Evolutionary conservation across 2,329 filamentous ascomycete species (phyloP), one percentile per base, ranked within the genome.

Genomic region (Balansia obtecta): DNA sequence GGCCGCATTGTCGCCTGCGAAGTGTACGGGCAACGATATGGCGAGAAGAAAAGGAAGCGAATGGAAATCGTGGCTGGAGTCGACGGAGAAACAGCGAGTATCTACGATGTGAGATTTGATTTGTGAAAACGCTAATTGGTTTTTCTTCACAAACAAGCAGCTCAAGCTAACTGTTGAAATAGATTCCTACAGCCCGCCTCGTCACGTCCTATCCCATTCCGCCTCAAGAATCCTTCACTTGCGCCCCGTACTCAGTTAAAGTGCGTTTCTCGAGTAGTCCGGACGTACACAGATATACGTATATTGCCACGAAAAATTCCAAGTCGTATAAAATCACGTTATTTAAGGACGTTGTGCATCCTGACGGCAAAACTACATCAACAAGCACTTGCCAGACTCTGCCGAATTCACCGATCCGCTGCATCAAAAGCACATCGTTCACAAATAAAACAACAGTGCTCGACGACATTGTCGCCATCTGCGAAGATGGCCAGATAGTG

Each of bases 151-250:
- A 20, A 32, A 4, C 4, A 20, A 32, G 32, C 15, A 13, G 2
- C 33, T 33, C 41, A 20, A 48, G 16, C 18, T 57, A 38, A 58
- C n/a, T 22, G 2, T 30, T 38, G 12, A 20, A 7, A 12, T 55
- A 85, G 81, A 71, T 83, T 44, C 72, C 79, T 3, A 75, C 78
- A 3, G 77, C 80, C 6, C 72, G 76, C 53, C 68, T 83, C 54
- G 73, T 84, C 57, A 83, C 80, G 7, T 84, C 81, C 2, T 84
- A 84, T 61, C 80, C 81, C 20, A 75, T 85, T 53, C 77, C 81
- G 27, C 82, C 81, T 1, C 79, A 83, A 62, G 76, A 81, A 49
- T 73, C 71, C 48, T 82, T 85, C 61, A 79, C 79, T 49, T 83
- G 80, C 63, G 65, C 80, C 9, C 75, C 80, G 18, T 75, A 72